Base-by-base conservation (phyloP, 495 filamentous ascomycete species). In the Aspergillus homomorphus region DNA sequence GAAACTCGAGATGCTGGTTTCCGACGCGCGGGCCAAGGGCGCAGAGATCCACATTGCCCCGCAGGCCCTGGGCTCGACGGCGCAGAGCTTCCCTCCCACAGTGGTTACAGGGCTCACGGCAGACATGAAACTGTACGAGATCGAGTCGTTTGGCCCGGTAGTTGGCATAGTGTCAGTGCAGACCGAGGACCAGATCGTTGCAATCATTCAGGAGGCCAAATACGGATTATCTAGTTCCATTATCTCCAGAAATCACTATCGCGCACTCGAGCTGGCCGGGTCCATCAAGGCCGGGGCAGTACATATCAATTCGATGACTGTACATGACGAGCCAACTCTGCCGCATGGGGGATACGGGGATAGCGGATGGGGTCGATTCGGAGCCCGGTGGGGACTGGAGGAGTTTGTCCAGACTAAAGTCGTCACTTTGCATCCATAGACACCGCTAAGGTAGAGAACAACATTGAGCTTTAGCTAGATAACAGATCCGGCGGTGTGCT, bases 221-320 rank as follows among this genome's bases (percentile, higher is more conserved):
- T 75, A 75, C 28, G 73, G 73, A 1, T 63, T 77, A 0, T 64
- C 58, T 3, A 61, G 63, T 7, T 49, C 73, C 1, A 62, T 77
- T 0, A 69, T 70, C 45, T 73, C 68, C 1, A 45, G 60, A 38
- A 56, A 71, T 52, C 50, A 54, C 21, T 51, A 43, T 48, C 41
- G 44, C 20, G 62, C 56, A 20, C 45, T 67, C 6, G 21, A 51
- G 60, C 76, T 83, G 6, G 66, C 67, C 4, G 54, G 20, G 54
- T 33, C 53, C 3, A 51, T 62, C 22, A 48, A 56, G 14, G 63
- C 58, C 4, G 61, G 70, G 18, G 84, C 86, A 8, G 86, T 95
- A 19, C 90, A 94, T 69, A 88, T 93, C 62, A 94, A 94, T 66
- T 77, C 68, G 41, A 90, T 90, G 84, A 88, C 82, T 7, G 80